Base-by-base conservation (phyloP, 2,329 filamentous ascomycete species). In the Cryphonectria parasitica region DNA sequence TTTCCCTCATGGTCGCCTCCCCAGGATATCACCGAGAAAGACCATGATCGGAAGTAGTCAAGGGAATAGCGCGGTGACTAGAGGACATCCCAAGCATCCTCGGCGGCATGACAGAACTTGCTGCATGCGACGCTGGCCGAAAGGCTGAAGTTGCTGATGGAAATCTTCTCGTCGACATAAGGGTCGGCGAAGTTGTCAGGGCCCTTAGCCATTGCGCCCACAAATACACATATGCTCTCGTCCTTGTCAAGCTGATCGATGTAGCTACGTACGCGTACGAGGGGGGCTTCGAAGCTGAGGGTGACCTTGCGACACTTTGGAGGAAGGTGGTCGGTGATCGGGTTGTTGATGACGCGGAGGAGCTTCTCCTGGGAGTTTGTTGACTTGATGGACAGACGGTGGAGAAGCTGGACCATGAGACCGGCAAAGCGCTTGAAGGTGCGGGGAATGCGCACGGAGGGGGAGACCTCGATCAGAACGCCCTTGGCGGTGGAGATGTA, bases 351-450 rank as follows among this genome's bases (percentile, higher is more conserved):
- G 76, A 99, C 96, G 76, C 96, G 95, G 71, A 99, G 87, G 36
- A 99, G 90, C 84, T 98, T 99, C 83, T 99, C 96, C 79, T 98
- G 94, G 4, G 95, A 98, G 75, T 95, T 97, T 75, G 95, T 97
- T 54, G 95, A 98, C 75, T 96, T 92, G 78, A 99, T 99, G 60
- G 95, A 97, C 58, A 98, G 89, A 71, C 95, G 92, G 82, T 99
- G 96, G 61, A 99, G 89, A 52, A 99, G 88, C 83, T 99, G 96
- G 68, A 99, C 96, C 96, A 99, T 99, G 73, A 99, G 86, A 83
- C 96, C 96, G 62, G 96, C 96, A 78, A 99, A 99, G 56, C 96
- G 94, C 87, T 99, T 99, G 83, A 99, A 99, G 0, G 96, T 99
- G 82, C 96, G 91, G 66, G 96, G 96, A 75, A 99, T 98, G 78